Evolutionary conservation across 2,329 filamentous ascomycete genomes (phyloP).

Genomic region (Domatiomyces globalis): DNA sequence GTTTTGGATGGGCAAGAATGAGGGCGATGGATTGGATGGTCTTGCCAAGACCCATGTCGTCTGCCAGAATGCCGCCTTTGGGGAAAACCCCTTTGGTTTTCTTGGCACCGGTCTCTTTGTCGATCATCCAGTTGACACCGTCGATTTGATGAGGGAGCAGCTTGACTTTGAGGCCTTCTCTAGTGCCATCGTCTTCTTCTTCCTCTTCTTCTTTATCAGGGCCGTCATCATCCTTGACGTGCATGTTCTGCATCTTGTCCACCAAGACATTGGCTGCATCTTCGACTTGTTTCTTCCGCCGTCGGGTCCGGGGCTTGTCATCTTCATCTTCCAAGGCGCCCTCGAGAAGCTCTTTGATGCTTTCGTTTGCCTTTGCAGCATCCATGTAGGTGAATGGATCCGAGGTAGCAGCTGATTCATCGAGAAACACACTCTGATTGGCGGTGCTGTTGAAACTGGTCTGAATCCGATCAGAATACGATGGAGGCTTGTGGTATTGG

Average conservation of each 20-base stretch:
- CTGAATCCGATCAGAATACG: constrained; percentile 31
- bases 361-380: constrained; percentile 36
- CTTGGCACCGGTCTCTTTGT: constrained; percentile 72
- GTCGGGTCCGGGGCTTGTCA: constrained; percentile 25
- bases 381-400: constrained; percentile 41
- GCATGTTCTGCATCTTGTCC: constrained; percentile 29
- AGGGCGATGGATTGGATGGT: constrained; percentile 87
- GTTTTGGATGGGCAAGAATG: constrained; percentile 68
- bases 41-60: constrained; percentile 93
- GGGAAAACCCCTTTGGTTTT: constrained; percentile 67
- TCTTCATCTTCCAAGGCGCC: constrained; percentile 39
- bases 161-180: constrained; percentile 75
- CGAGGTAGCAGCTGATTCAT: constrained; percentile 38
- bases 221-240: constrained; percentile 25
- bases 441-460: constrained; percentile 1
- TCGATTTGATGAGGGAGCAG: constrained; percentile 88
- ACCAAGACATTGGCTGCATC: constrained; percentile 29
- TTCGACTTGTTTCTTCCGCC: constrained; percentile 28
- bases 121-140: constrained; percentile 87
- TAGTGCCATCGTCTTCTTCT: constrained; percentile 45
- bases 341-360: constrained; percentile 38
- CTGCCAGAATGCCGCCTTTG: constrained; percentile 86
- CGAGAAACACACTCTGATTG: constrained; percentile 23
- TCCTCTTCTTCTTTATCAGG: constrained; percentile 26
- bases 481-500: constrained; percentile 25